Percentiles rank a stretch among this genome's conserved stretches.
These are phyloP conservation scores for Neurospora cerealis DNA, from an alignment of 495 filamentous ascomycete genomes.

Conservation along the genomic window DNA sequence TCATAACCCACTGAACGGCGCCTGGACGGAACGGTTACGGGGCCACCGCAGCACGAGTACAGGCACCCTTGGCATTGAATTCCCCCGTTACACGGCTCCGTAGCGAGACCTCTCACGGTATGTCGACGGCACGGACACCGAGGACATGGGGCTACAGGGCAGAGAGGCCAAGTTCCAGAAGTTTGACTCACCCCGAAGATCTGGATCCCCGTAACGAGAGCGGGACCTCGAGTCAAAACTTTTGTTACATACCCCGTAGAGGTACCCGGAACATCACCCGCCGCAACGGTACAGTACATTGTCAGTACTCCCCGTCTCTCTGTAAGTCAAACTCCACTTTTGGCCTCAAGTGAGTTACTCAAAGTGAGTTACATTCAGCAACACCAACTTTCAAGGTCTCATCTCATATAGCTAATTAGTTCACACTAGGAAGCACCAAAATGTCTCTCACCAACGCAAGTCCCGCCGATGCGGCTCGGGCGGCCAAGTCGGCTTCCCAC, in stretches of 20 bases:
- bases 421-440: background rate
- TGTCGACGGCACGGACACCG: background rate
- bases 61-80: background rate
- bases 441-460: slow-evolving; percentile 74
- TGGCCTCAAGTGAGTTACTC: background rate
- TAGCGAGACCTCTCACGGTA: background rate
- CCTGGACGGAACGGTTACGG: background rate
- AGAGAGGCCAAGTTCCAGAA: background rate
- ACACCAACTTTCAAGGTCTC: background rate
- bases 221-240: background rate
- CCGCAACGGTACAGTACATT: background rate
- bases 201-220: background rate
- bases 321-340: background rate
- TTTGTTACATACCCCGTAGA: background rate
- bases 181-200: background rate
- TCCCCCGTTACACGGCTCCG: background rate
- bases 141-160: background rate
- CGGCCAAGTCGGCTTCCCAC: slow-evolving; percentile 62
- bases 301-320: background rate
- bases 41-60: background rate
- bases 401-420: background rate
- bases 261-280: background rate
- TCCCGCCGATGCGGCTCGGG: slow-evolving; percentile 53
- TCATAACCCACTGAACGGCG: background rate
- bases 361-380: slow-evolving; percentile 1